Evolutionary conservation across 148 eudicot genomes (phyloP).

Genomic region (Hydrangea macrophylla): DNA sequence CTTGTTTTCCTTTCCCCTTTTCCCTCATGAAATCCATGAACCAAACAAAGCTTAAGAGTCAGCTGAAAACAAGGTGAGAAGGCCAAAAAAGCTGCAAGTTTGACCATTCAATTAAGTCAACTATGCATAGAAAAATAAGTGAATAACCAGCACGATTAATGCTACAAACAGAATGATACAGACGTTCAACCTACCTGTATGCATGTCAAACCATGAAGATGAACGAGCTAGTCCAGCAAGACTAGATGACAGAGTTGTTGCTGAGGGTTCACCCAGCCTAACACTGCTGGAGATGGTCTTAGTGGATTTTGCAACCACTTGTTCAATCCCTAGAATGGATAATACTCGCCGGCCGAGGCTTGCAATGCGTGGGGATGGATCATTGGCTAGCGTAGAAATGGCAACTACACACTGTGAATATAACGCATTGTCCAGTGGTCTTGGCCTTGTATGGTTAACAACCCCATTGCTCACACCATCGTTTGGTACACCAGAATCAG

Average conservation of each 20-base stretch:
- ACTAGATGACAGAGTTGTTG: conserved; percentile 33
- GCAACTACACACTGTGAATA: conserved; percentile 71
- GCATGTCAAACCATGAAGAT: conserved; percentile 92
- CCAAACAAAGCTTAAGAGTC: no score
- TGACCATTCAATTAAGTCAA: background rate
- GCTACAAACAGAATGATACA: background rate
- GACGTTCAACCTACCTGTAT: conserved; percentile 46
- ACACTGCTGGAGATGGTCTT: conserved; percentile 45
- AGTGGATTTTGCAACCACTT: conserved; percentile 65
- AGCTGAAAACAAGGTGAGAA: background rate
- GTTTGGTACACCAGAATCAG: conserved; percentile 72
- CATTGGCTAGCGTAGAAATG: conserved; percentile 86
- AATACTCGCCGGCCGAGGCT: conserved; percentile 77
- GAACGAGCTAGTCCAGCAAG: conserved; percentile 87
- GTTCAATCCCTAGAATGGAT: conserved; percentile 82
- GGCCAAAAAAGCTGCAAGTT: background rate
- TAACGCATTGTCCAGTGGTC: conserved; percentile 60
- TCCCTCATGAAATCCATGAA: no score
- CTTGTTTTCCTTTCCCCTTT: no score
- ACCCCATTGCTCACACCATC: conserved; percentile 60
- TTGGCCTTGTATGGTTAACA: conserved; percentile 57
- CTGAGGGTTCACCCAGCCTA: conserved; percentile 52
- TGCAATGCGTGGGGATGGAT: conserved; percentile 88
- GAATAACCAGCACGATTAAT: background rate
- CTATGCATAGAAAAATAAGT: background rate